Base-by-base conservation (phyloP, 129 eudicot species). In the Tagetes patula region DNA sequence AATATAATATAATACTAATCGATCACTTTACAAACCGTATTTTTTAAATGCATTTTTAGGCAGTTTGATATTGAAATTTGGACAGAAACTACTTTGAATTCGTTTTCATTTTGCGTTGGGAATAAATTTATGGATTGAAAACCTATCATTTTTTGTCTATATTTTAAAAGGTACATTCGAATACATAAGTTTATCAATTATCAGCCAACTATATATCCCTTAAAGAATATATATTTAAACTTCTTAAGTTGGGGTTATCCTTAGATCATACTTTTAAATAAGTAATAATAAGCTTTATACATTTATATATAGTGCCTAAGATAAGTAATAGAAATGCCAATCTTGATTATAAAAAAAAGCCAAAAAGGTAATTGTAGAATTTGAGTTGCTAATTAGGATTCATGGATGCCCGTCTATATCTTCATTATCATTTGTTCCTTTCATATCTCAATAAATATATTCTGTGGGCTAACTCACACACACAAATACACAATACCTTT, bases 401-500 rank as follows among this genome's bases (percentile, higher is more conserved):
- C 47, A 46, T 33, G 46, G 48, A 73, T 73, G 77, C 77, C 77
- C 20, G 45, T 73, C 59, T 60, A 69, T 73, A 61, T 61, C 77
- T 73, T 73, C 60, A 60, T 73, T 60, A 73, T 73, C 77, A 73
- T 73, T 73, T 73, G 69, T 73, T 60, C 39, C 40, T 58, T 58
- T 73, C 69, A 41, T 73, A 73, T 73, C 64, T 33, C 13, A 58
- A 58, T 58, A 32, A 58, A 58, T 31, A 58, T 31, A 58, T 58
- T 58, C 40, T 32, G 64, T 58, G 64, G 64, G 64, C 64, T 58
- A 31, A 58, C 64, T 58, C 14, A 58, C 3, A 32, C 64, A 58
- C 10, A 58, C 40, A 20, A 20, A 20, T 20, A 20, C 27, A 20
- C 27, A 20, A 20, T 20, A 20, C 37, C 64, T 32, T 33, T 58